Evolutionary conservation across 306 rosid genomes (phyloP).

Genomic region (Lotus japonicus): DNA sequence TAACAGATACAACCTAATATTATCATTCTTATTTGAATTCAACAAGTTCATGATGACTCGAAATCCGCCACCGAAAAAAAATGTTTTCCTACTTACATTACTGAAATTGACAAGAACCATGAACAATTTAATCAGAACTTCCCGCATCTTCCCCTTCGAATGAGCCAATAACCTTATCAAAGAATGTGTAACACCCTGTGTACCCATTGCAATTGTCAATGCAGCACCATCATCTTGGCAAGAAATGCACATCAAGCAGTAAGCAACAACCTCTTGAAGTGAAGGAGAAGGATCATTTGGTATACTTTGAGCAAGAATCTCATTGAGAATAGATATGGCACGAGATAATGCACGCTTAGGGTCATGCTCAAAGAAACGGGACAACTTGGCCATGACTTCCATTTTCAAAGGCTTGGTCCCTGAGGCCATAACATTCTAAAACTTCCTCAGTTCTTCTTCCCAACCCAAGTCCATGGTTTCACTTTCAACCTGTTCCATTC

Average conservation of each 20-base stretch:
- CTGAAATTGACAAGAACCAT: constrained; percentile 33
- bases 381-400: too few relatives aligned
- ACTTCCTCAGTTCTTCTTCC: too few relatives aligned
- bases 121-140: constrained; percentile 28
- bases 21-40: constrained; percentile 9
- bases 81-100: constrained; percentile 17
- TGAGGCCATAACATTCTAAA: too few relatives aligned
- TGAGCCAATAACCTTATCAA: constrained; percentile 31
- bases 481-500: too few relatives aligned
- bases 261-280: constrained; percentile 36
- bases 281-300: constrained; percentile 17
- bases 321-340: constrained; percentile 28
- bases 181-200: constrained; percentile 19
- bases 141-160: constrained; percentile 24
- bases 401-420: too few relatives aligned
- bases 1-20: constrained; percentile 23
- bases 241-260: constrained; percentile 45
- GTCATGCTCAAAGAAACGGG: background rate
- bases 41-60: constrained; percentile 27
- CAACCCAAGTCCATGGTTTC: too few relatives aligned
- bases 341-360: constrained; percentile 27
- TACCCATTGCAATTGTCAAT: constrained; percentile 28
- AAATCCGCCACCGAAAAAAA: constrained; percentile 32
- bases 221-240: constrained; percentile 35
- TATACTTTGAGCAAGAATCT: constrained; percentile 23